A percentile compares a stretch with the other conserved stretches of the same genome.
Conservation (phyloP, 495 filamentous ascomycete genomes). For the Podospora fimiseda region DNA sequence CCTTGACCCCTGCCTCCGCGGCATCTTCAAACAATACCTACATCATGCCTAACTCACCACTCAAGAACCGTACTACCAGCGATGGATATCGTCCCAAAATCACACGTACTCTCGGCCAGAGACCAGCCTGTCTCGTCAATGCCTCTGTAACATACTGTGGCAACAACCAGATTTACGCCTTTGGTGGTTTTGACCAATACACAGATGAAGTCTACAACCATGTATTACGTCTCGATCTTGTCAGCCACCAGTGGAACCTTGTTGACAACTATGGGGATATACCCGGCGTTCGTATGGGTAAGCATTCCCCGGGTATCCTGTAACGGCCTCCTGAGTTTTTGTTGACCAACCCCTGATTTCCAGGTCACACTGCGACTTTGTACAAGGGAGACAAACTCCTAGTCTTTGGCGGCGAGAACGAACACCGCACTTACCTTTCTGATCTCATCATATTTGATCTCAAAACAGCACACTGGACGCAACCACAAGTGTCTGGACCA, state of each 20-base stretch:
- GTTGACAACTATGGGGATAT: conserved; percentile 99
- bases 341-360: conserved; percentile 4
- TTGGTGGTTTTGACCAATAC: conserved; percentile 98
- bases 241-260: conserved; percentile 82
- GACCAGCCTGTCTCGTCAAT: conserved; percentile 92
- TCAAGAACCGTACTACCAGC: conserved; percentile 52
- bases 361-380: conserved; percentile 91
- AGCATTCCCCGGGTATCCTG: conserved; percentile 12
- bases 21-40: conserved; percentile 69
- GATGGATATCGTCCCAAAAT: conserved; percentile 77
- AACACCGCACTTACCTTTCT: conserved; percentile 89
- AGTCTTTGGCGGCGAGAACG: conserved; percentile 96
- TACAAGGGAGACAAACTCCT: conserved; percentile 92
- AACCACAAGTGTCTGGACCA: conserved; percentile 75
- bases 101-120: conserved; percentile 72
- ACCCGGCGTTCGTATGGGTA: conserved; percentile 96
- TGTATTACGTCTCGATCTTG: conserved; percentile 79
- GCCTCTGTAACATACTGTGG: conserved; percentile 96
- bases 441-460: conserved; percentile 96
- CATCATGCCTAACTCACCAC: conserved; percentile 75
- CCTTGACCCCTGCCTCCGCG: conserved; percentile 42
- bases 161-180: conserved; percentile 93
- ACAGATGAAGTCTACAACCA: conserved; percentile 99
- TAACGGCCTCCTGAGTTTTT: not conserved
- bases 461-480: conserved; percentile 86